Evolutionary conservation across 2,329 filamentous ascomycete genomes (phyloP).

Genomic region (Dendrostoma leiphaemia): DNA sequence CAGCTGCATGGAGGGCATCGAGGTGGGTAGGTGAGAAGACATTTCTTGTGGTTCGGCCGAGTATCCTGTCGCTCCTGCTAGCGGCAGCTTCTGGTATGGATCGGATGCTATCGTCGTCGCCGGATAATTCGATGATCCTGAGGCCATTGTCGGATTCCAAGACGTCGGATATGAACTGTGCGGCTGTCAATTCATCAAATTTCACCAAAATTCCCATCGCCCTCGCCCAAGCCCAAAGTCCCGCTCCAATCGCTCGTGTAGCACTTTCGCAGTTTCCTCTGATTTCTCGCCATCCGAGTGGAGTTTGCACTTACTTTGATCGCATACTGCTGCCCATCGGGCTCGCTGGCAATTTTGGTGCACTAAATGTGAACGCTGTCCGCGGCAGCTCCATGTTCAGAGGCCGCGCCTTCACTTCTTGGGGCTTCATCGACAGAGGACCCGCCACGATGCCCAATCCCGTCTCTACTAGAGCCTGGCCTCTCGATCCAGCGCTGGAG

Average conservation of each 20-base stretch:
- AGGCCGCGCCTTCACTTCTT: slow-evolving; percentile 50
- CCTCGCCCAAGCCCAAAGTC: too few relatives aligned
- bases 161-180: slow-evolving; percentile 54
- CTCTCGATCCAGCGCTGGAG: slow-evolving; percentile 71
- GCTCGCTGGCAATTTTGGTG: slow-evolving; percentile 53
- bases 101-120: slow-evolving; percentile 49
- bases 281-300: too few relatives aligned
- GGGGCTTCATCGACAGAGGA: slow-evolving; percentile 51
- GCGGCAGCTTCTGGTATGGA: slow-evolving; percentile 51
- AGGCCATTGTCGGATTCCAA: slow-evolving; percentile 53
- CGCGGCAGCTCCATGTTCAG: slow-evolving; percentile 56
- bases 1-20: slow-evolving; percentile 54
- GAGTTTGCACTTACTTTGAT: slow-evolving; percentile 54
- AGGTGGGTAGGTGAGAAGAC: slow-evolving; percentile 49
- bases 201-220: background rate
- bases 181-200: slow-evolving; percentile 25
- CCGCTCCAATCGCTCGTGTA: too few relatives aligned
- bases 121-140: slow-evolving; percentile 47
- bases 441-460: slow-evolving; percentile 60
- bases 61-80: slow-evolving; percentile 47
- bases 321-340: slow-evolving; percentile 48
- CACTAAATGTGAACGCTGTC: slow-evolving; percentile 56
- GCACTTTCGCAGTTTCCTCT: too few relatives aligned
- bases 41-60: slow-evolving; percentile 53
- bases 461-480: slow-evolving; percentile 69